Conservation (phyloP, 2,329 filamentous ascomycete genomes). For the Truncatella angustata region DNA sequence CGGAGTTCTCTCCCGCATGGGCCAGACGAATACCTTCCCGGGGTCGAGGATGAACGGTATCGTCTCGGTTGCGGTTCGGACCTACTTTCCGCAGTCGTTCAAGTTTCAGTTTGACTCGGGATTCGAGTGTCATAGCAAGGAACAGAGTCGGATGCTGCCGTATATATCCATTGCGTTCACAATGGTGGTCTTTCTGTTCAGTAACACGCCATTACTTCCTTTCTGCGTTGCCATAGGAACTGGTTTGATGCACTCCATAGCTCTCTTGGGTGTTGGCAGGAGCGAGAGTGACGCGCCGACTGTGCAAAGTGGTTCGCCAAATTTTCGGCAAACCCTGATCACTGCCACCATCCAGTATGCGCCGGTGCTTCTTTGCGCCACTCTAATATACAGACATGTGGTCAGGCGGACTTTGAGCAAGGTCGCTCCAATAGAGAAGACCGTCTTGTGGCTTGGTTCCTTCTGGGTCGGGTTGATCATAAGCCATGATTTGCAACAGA, state of each 20-base stretch:
- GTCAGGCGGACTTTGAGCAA: slow-evolving; percentile 55
- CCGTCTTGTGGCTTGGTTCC: slow-evolving; percentile 66
- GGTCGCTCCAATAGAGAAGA: slow-evolving; percentile 67
- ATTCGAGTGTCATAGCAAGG: slow-evolving; percentile 3
- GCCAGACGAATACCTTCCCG: slow-evolving; percentile 56
- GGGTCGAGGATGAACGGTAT: slow-evolving; percentile 5
- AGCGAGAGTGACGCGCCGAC: neutral
- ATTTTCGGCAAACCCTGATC: neutral
- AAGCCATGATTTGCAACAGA: slow-evolving; percentile 59
- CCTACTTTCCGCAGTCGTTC: slow-evolving; percentile 12
- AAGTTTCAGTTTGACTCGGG: slow-evolving; percentile 13
- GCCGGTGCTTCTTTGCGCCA: slow-evolving; percentile 66
- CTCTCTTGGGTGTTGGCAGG: neutral
- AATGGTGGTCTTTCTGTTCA: slow-evolving; percentile 6
- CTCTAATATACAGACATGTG: slow-evolving; percentile 64
- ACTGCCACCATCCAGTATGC: slow-evolving; percentile 49
- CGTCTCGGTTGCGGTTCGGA: slow-evolving; percentile 7
- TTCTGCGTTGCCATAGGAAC: neutral
- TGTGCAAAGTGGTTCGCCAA: neutral
- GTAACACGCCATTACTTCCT: neutral
- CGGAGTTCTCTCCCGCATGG: slow-evolving; percentile 62
- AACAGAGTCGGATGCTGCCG: neutral
- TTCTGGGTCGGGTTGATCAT: slow-evolving; percentile 72
- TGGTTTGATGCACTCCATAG: neutral
- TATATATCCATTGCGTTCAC: slow-evolving; percentile 4